phyloP scores from a whole-genome alignment of 495 filamentous ascomycete species.

The Penicillium psychrofluorescens region DNA sequence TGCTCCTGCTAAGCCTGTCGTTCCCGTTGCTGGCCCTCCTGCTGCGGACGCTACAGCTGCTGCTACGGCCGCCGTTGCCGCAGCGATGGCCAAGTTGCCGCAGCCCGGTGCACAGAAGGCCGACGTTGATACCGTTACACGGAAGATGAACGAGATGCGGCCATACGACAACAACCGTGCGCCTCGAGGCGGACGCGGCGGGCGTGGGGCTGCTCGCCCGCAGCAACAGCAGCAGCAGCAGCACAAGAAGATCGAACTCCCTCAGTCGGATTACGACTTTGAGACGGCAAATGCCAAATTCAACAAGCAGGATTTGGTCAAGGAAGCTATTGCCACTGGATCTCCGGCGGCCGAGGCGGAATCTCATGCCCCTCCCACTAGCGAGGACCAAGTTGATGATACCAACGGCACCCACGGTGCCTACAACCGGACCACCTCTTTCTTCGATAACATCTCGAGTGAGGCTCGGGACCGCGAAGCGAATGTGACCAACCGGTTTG shows the following conservation, averaged over 20 bases:
- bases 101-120: conserved; percentile 38
- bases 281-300: conserved; percentile 90
- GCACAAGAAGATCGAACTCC: conserved; percentile 73
- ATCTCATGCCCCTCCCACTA: conserved; percentile 16
- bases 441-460: conserved; percentile 97
- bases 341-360: conserved; percentile 48
- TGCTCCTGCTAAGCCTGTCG: conserved; percentile 31
- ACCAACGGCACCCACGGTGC: conserved; percentile 16
- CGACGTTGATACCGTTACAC: conserved; percentile 69
- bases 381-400: conserved; percentile 11
- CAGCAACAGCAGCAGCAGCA: conserved; percentile 41
- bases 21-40: conserved; percentile 27
- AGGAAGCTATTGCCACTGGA: conserved; percentile 77
- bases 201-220: conserved; percentile 50
- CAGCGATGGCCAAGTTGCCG: conserved; percentile 78
- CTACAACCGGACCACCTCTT: conserved; percentile 80
- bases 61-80: conserved; percentile 78
- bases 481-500: conserved; percentile 51
- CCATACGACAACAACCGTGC: conserved; percentile 49
- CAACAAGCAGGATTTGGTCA: conserved; percentile 92
- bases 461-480: conserved; percentile 89
- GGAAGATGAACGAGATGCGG: conserved; percentile 83
- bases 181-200: conserved; percentile 48
- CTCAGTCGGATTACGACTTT: conserved; percentile 88
- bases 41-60: conserved; percentile 69